Evolutionary conservation across 2,329 filamentous ascomycete genomes (phyloP).

Genomic region (Parafenestella ontariensis): DNA sequence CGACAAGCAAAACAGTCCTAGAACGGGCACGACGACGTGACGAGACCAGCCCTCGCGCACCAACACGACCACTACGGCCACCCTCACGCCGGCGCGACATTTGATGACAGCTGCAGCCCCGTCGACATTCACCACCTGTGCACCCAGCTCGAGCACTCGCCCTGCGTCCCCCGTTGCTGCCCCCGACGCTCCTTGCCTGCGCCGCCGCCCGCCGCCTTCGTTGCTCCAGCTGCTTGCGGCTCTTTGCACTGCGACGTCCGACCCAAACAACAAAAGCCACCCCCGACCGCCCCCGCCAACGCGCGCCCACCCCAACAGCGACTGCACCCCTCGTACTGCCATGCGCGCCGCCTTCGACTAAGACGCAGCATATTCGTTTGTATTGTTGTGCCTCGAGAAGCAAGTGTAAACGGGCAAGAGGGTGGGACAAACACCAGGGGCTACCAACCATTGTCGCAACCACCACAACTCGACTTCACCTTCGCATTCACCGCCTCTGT

Average conservation of each 20-base stretch:
- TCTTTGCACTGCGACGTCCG: constrained; percentile 17
- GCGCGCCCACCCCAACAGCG: constrained; percentile 8
- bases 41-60: constrained; percentile 16
- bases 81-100: constrained; percentile 4
- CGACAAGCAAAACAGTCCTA: constrained; percentile 31
- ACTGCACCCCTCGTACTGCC: neutral
- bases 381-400: constrained; percentile 14
- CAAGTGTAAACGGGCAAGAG: constrained; percentile 16
- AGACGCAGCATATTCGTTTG: constrained; percentile 9
- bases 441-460: constrained; percentile 13
- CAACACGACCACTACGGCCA: constrained; percentile 15
- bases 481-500: constrained; percentile 12
- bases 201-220: constrained; percentile 11
- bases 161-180: constrained; percentile 8
- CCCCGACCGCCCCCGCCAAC: constrained; percentile 13
- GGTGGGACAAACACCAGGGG: constrained; percentile 19
- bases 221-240: constrained; percentile 21
- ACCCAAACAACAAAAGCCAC: constrained; percentile 23
- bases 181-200: constrained; percentile 18
- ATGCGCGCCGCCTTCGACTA: constrained; percentile 19
- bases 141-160: constrained; percentile 11
- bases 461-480: constrained; percentile 12
- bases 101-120: neutral
- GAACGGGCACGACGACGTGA: neutral
- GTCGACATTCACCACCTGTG: constrained; percentile 1